Evolutionary conservation across 2,329 filamentous ascomycete genomes (phyloP).

Genomic region (Bertia moriformis): DNA sequence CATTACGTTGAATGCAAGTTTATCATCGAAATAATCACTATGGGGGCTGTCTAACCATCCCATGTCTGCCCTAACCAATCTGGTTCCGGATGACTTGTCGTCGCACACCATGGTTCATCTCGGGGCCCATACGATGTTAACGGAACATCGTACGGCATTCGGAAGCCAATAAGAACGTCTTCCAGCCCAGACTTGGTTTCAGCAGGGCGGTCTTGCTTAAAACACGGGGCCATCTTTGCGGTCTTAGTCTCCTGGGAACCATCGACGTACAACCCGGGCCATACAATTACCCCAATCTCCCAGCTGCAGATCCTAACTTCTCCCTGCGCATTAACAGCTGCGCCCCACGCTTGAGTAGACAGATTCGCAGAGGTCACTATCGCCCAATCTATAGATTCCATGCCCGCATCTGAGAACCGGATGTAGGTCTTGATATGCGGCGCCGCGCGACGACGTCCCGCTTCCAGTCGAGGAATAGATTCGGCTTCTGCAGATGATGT

Average conservation of each 20-base stretch:
- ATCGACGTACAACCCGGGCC: conserved; percentile 29
- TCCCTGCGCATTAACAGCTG: conserved; percentile 5
- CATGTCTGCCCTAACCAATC: background rate
- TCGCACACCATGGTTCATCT: conserved; percentile 32
- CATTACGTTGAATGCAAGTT: too few relatives aligned
- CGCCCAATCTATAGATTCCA: conserved; percentile 28
- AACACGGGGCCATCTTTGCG: background rate
- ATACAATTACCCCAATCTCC: conserved; percentile 43
- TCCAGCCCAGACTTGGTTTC: conserved; percentile 6
- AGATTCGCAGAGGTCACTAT: conserved; percentile 46
- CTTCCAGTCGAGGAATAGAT: background rate
- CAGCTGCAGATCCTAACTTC: conserved; percentile 38
- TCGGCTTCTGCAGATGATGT: background rate
- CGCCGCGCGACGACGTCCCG: conserved; percentile 21
- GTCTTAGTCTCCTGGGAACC: conserved; percentile 11
- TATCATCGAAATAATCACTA: background rate
- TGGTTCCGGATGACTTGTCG: background rate
- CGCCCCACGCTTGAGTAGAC: conserved; percentile 47
- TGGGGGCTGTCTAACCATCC: background rate
- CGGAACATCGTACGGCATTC: conserved; percentile 46
- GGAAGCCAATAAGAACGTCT: conserved; percentile 27
- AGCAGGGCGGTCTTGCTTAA: conserved; percentile 1
- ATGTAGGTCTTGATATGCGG: conserved; percentile 52
- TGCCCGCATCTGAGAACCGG: conserved; percentile 15
- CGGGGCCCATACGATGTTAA: conserved; percentile 27